Evolutionary conservation across 1,284 basidiomycete species (phyloP).

Genomic region (Rhodotorula sp.): DNA sequence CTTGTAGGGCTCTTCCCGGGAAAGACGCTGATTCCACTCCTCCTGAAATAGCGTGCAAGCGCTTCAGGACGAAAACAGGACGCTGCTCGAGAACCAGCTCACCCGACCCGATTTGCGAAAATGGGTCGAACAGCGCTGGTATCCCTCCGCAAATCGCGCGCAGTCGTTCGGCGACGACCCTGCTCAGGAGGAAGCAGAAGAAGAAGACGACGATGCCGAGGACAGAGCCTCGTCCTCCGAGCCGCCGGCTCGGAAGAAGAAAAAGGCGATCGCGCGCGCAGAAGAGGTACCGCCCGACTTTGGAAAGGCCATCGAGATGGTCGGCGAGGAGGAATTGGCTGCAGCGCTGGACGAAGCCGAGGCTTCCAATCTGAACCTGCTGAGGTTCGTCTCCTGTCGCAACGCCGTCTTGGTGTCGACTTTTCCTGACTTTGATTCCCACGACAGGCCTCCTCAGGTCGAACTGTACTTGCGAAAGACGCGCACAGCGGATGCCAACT

Average conservation of each 20-base stretch:
- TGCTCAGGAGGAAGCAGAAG: not conserved
- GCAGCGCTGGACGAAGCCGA: not conserved
- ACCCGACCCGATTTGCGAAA: not conserved
- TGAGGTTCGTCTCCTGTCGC: constrained; percentile 4
- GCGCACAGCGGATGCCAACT: constrained; percentile 3
- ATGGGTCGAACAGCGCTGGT: not conserved
- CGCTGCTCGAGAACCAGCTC: not conserved
- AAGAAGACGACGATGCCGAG: not conserved
- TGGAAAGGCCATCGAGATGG: not conserved
- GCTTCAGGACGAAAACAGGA: not conserved
- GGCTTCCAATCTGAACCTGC: not conserved
- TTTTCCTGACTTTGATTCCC: not conserved
- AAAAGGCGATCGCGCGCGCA: not conserved
- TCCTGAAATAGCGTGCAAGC: not conserved
- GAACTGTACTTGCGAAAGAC: constrained; percentile 9
- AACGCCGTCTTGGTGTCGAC: too few species aligned
- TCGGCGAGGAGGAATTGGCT: not conserved
- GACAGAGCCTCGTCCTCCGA: not conserved
- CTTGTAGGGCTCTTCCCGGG: not conserved
- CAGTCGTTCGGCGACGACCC: not conserved
- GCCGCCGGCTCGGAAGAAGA: too few species aligned
- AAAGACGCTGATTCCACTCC: fast-evolving
- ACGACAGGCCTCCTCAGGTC: constrained; percentile 4
- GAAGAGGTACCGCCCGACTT: not conserved
- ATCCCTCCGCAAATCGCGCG: not conserved